Percentiles rank a stretch among this genome's conserved stretches.
Evolutionary conservation across 208 protist species (phyloP).

Genomic region (Trypanosoma boissoni): DNA sequence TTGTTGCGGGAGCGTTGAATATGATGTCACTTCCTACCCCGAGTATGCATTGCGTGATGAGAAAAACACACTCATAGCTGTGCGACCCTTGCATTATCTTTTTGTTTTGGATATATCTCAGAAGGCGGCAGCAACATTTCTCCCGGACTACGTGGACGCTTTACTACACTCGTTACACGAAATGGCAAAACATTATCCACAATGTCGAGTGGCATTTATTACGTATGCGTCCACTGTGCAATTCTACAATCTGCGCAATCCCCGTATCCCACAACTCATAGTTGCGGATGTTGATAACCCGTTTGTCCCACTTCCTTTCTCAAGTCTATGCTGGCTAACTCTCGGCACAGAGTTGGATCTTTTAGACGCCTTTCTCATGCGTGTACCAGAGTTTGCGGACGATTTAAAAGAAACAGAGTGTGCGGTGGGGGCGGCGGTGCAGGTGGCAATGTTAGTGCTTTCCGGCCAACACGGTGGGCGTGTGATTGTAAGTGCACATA

Average conservation of each 20-base stretch:
- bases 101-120: conserved; percentile 84
- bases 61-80: conserved; percentile 33
- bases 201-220: conserved; percentile 84
- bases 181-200: conserved; percentile 70
- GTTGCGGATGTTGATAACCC: conserved; percentile 84
- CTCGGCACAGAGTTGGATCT: conserved; percentile 61
- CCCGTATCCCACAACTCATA: conserved; percentile 69
- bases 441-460: conserved; percentile 76
- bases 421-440: conserved; percentile 75
- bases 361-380: conserved; percentile 63
- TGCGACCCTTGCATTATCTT: conserved; percentile 77
- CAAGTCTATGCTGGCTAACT: conserved; percentile 83
- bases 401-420: conserved; percentile 57
- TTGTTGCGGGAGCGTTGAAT: conserved; percentile 77
- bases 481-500: conserved; percentile 61
- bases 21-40: conserved; percentile 74
- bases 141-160: conserved; percentile 72
- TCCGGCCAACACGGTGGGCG: conserved; percentile 70
- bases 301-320: conserved; percentile 91
- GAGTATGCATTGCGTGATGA: conserved; percentile 72
- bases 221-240: conserved; percentile 85
- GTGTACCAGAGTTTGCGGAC: conserved; percentile 37
- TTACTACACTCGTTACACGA: conserved; percentile 53
- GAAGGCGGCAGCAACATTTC: conserved; percentile 49
- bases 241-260: conserved; percentile 87